Evolutionary conservation across 2,329 filamentous ascomycete species (phyloP).

Genomic region (Lecanosticta acicola): DNA sequence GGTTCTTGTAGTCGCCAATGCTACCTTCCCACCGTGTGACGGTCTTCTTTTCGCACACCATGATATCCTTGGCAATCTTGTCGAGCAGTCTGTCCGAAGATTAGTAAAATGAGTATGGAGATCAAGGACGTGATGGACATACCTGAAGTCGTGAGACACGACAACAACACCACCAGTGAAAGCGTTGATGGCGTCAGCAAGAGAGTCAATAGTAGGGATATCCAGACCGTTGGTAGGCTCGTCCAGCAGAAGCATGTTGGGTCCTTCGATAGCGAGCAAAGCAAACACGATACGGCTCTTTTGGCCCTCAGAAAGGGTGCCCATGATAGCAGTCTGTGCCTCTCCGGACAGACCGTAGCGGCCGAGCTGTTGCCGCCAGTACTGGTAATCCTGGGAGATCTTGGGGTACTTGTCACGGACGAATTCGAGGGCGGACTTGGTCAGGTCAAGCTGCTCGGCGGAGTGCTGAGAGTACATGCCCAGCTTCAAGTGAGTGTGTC

Average conservation of each 20-base stretch:
- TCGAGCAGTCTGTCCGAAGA: slow-evolving; percentile 70
- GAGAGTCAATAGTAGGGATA: slow-evolving; percentile 95
- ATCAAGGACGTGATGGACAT: slow-evolving; percentile 37
- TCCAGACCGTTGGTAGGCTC: slow-evolving; percentile 99
- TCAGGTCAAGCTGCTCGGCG: slow-evolving; percentile 94
- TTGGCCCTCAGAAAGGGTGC: slow-evolving; percentile 94
- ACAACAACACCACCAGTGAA: slow-evolving; percentile 96
- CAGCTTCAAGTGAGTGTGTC: slow-evolving; percentile 97
- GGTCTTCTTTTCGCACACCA: slow-evolving; percentile 98
- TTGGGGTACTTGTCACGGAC: slow-evolving; percentile 88
- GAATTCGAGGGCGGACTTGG: slow-evolving; percentile 95
- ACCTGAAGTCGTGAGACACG: slow-evolving; percentile 98
- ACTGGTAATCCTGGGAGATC: slow-evolving; percentile 96
- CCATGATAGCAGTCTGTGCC: slow-evolving; percentile 93
- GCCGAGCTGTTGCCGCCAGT: slow-evolving; percentile 97
- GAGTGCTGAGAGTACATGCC: slow-evolving; percentile 98
- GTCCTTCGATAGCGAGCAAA: slow-evolving; percentile 84
- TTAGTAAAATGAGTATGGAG: slow-evolving; percentile 31
- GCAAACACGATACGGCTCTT: slow-evolving; percentile 98
- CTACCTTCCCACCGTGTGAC: slow-evolving; percentile 81
- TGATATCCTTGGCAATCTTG: slow-evolving; percentile 99
- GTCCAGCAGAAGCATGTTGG: slow-evolving; percentile 97
- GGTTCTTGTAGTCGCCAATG: slow-evolving; percentile 96
- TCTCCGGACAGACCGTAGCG: slow-evolving; percentile 91
- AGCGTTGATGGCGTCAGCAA: slow-evolving; percentile 95